A percentile compares a stretch with the other conserved stretches of the same genome.
Conservation (phyloP, 495 filamentous ascomycete species). For the Chaetomium cochliodes region DNA sequence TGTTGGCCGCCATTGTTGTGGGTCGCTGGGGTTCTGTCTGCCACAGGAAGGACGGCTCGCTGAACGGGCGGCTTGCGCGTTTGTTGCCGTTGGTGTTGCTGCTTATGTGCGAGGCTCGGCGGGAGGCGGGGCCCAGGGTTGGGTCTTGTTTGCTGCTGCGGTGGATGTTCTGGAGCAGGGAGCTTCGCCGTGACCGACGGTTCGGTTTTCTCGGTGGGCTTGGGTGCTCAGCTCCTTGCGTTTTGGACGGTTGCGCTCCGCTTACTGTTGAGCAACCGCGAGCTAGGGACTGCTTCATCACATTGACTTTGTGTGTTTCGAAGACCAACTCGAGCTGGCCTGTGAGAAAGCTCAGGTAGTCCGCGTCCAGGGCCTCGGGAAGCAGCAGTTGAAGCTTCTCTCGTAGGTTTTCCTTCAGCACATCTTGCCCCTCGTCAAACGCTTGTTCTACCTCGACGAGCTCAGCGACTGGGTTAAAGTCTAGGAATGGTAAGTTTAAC, state of each 20-base stretch:
- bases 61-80: neutral
- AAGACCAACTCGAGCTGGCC: constrained; percentile 35
- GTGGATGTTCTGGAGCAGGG: constrained; percentile 3
- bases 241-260: neutral
- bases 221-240: neutral
- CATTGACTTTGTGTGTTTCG: constrained; percentile 32
- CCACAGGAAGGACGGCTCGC: neutral
- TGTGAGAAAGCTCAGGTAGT: constrained; percentile 32
- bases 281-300: constrained; percentile 25
- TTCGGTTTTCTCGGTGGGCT: neutral
- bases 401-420: constrained; percentile 28
- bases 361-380: constrained; percentile 24
- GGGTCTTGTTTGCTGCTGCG: neutral
- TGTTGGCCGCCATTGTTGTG: neutral
- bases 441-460: constrained; percentile 33
- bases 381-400: constrained; percentile 34
- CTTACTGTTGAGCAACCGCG: neutral
- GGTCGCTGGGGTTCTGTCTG: neutral
- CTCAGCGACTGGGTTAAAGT: constrained; percentile 31
- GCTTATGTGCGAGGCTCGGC: neutral
- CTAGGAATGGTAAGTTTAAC: constrained; percentile 10
- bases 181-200: constrained; percentile 19
- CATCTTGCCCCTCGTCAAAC: constrained; percentile 28
- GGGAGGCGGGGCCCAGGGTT: neutral
- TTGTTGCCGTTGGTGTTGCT: neutral